Percentiles rank a stretch among this genome's conserved stretches.
Conservation (phyloP, 129 eudicot genomes). For the Mikania micrantha region DNA sequence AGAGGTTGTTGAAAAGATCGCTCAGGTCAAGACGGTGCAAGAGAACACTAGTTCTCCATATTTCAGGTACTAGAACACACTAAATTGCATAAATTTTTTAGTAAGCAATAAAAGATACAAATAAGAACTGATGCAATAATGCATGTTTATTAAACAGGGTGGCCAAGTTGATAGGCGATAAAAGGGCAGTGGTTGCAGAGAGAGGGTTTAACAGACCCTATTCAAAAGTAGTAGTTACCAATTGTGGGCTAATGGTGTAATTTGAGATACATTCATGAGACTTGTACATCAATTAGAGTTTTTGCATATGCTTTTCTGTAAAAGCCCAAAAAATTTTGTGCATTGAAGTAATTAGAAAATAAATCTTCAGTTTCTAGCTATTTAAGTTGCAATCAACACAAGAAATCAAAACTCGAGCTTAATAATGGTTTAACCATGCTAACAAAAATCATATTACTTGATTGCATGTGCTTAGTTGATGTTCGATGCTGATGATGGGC, state of each 20-base stretch:
- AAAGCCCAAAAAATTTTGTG: slow-evolving; percentile 9
- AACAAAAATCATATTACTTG: background rate
- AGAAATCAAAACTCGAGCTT: slow-evolving; percentile 18
- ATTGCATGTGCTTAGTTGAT: background rate
- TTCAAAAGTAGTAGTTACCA: slow-evolving; percentile 73
- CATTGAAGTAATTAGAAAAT: slow-evolving; percentile 6
- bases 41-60: slow-evolving; percentile 95
- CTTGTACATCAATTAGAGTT: slow-evolving; percentile 21
- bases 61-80: slow-evolving; percentile 60
- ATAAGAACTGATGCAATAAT: background rate
- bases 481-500: slow-evolving; percentile 7
- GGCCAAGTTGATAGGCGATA: slow-evolving; percentile 94
- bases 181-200: slow-evolving; percentile 95
- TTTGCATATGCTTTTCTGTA: background rate
- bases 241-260: slow-evolving; percentile 65
- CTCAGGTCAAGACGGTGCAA: slow-evolving; percentile 77
- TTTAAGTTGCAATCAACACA: background rate
- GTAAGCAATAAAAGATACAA: background rate
- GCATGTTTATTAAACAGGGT: slow-evolving; percentile 46
- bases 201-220: slow-evolving; percentile 94
- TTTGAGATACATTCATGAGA: slow-evolving; percentile 5
- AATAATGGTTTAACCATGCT: slow-evolving; percentile 1
- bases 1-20: slow-evolving; percentile 70
- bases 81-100: background rate
- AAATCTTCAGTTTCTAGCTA: slow-evolving; percentile 2